Base-by-base conservation (phyloP, 1,284 basidiomycete genomes). In the Coniferiporia weirii region DNA sequence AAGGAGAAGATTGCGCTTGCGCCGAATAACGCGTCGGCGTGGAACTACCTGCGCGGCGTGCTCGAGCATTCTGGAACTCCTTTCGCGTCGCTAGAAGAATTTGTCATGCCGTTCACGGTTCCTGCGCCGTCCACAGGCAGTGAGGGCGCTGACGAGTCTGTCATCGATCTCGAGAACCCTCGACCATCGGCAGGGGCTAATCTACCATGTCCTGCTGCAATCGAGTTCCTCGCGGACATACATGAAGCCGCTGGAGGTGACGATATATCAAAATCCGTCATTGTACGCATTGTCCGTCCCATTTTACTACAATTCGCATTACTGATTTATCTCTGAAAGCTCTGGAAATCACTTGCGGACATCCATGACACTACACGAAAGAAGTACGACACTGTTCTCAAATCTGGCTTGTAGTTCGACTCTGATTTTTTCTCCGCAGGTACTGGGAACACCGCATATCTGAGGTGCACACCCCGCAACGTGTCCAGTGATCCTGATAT, bases 21-120 rank as follows among this genome's bases (percentile, higher is more conserved):
- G 10, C 93, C 95, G 1, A 95, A 95, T 72, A 98, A 98, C 66
- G 80, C 86, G 0, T 94, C 92, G 0, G 91, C 92, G 0, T 97
- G 95, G 95, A 96, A 96, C 71, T 98, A 96, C 70, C 79, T 97
- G 9, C 84, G 94, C 62, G 95, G 89, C 9, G 69, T 89, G 9
- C 79, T 93, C 15, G 79, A 89, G 59, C 69, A 79, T 68, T 78
- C 79, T 64, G 70, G 79, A 36, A 76, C 79, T 3, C 82, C 90
- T 0, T 86, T 86, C 64, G 73, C 81, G 0, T 72, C 71, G 0
- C 69, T 90, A 45, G 67, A 75, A 12, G 69, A 79, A 0, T 92
- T 93, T 63, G 84, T 91, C 6, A 67, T 76, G 34, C 83, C 83
- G 4, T 93, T 91, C 71, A 79, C 84, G 5, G 64, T 73, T 62